Evolutionary conservation across 768 basidiomycete genomes (phyloP).

Genomic region (Amylocystis lapponica): DNA sequence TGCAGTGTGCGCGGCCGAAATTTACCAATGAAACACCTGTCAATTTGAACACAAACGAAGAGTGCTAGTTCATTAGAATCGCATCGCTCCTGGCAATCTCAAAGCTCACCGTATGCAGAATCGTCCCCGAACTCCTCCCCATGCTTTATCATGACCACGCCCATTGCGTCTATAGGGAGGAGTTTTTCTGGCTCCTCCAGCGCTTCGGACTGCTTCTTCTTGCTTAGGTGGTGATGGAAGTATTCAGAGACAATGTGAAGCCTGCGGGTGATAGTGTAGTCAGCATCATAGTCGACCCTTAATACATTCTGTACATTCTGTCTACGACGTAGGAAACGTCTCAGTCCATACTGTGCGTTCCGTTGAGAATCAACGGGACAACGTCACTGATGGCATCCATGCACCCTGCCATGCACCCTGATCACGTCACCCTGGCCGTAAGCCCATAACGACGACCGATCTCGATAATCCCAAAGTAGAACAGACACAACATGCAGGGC

Average conservation of each 20-base stretch:
- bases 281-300: too few species aligned
- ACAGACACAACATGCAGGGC: too few species aligned
- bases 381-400: too few species aligned
- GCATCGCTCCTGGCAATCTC: background rate
- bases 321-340: too few species aligned
- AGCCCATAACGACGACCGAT: too few species aligned
- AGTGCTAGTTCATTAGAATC: background rate
- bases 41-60: background rate
- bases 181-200: conserved; percentile 65
- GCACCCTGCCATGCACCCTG: too few species aligned
- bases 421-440: too few species aligned
- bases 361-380: too few species aligned
- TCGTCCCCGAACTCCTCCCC: conserved; percentile 79
- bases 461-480: too few species aligned
- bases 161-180: conserved; percentile 70
- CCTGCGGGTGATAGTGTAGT: conserved; percentile 45
- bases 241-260: conserved; percentile 65
- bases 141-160: conserved; percentile 81
- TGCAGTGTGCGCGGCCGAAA: conserved; percentile 80
- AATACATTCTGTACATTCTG: too few species aligned
- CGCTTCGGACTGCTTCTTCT: conserved; percentile 66
- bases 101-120: conserved; percentile 61
- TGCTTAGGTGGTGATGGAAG: conserved; percentile 66
- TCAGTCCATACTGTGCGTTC: too few species aligned
- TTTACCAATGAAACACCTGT: conserved; percentile 68